Evolutionary conservation across 2,329 filamentous ascomycete genomes (phyloP), one percentile per base, ranked within the genome.

Genomic region (Tolypocladium album): DNA sequence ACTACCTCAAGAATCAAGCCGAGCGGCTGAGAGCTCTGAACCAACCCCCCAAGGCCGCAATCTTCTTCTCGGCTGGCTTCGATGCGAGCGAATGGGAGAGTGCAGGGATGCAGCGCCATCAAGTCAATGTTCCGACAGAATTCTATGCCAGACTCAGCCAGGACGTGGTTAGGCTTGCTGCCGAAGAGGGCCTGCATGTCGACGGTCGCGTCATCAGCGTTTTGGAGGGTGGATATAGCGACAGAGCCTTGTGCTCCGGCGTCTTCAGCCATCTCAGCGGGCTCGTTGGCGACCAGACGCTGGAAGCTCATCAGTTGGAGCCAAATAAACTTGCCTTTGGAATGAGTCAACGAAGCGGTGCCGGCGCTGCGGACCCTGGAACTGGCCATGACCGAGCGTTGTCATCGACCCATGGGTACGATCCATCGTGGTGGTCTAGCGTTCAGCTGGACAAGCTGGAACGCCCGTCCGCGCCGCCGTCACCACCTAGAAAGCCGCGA

Each of bases 41-140:
- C 45, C 81, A 86, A 40, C 77, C 77, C 31, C 88, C 92, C 4
- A 93, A 88, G 68, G 90, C 89, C 2, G 93, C 90, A 40, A 92
- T 99, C 55, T 99, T 99, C 75, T 77, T 99, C 57, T 97, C 93
- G 55, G 92, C 94, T 2, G 95, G 94, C 0, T 99, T 99, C 65
- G 94, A 99, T 74, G 94, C 94, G 3, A 97, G 92, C 69, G 92
- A 99, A 71, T 95, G 90, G 86, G 94, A 99, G 72, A 87, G 89
- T 22, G 79, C 83, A 4, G 91, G 90, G 3, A 99, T 99, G 94
- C 94, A 99, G 74, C 84, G 94, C 55, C 94, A 99, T 73, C 88
- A 89, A 61, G 92, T 96, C 68, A 96, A 96, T 69, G 94, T 99
- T 2, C 93, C 94, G 0, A 99, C 93, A 0, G 90, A 93, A 58